Evolutionary conservation across 768 basidiomycete genomes (phyloP).

Genomic region (Cyclocybe cylindracea): DNA sequence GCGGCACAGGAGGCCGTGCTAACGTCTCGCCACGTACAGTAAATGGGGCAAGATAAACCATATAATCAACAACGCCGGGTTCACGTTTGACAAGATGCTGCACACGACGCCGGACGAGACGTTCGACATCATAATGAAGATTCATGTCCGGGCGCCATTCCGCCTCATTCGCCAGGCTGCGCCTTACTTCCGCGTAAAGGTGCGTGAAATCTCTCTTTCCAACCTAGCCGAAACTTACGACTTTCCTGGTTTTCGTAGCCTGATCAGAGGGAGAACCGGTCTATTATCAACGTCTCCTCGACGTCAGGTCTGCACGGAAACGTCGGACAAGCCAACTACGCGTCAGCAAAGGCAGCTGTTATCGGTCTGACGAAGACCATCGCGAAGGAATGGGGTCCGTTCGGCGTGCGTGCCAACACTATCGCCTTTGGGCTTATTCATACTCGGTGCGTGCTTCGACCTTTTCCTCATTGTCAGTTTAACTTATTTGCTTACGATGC

Average conservation of each 20-base stretch:
- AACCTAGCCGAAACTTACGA: neutral
- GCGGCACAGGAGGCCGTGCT: too few species aligned
- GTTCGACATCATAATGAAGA: constrained; percentile 79
- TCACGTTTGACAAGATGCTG: constrained; percentile 86
- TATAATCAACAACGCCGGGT: constrained; percentile 83
- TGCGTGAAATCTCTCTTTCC: constrained; percentile 17
- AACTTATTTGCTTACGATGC: constrained; percentile 2
- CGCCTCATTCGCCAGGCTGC: constrained; percentile 82
- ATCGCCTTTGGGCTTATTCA: constrained; percentile 78
- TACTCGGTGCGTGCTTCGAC: constrained; percentile 54
- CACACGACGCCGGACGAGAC: constrained; percentile 85
- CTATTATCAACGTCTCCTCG: constrained; percentile 81
- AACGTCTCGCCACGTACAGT: constrained; percentile 30
- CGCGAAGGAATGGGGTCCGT: constrained; percentile 85
- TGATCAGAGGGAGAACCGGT: constrained; percentile 63
- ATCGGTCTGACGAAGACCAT: constrained; percentile 83
- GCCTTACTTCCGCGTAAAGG: constrained; percentile 83
- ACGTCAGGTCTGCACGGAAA: constrained; percentile 85
- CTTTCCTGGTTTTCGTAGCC: constrained; percentile 32
- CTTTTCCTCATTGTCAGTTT: neutral
- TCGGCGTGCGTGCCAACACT: constrained; percentile 81
- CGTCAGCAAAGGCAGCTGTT: constrained; percentile 78
- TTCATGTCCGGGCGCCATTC: constrained; percentile 88
- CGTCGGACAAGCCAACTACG: constrained; percentile 84
- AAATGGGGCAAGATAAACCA: constrained; percentile 86